Evolutionary conservation across 1,284 basidiomycete species (phyloP).

Genomic region (Fistulinella cinereoalba): DNA sequence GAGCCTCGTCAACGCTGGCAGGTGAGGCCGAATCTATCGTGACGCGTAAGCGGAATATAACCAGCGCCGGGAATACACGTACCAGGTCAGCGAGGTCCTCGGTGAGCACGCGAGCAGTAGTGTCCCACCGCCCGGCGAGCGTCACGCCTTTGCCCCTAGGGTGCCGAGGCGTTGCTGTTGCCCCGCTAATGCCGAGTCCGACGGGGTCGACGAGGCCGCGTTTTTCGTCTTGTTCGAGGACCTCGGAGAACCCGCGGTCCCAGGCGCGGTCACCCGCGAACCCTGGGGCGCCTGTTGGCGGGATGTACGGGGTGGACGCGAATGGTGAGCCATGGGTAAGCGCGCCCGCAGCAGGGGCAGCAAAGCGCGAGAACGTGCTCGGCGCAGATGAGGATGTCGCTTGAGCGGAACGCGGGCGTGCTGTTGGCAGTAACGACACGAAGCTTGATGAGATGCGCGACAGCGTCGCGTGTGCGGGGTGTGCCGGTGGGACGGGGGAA

Average conservation of each 20-base stretch:
- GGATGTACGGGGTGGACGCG: conserved; percentile 52
- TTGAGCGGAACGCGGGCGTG: conserved; percentile 11
- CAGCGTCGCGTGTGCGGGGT: conserved; percentile 23
- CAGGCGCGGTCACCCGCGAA: conserved; percentile 60
- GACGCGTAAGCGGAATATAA: not conserved
- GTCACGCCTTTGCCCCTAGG: conserved; percentile 37
- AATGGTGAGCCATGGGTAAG: conserved; percentile 57
- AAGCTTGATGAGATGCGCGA: conserved; percentile 30
- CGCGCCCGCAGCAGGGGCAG: not conserved
- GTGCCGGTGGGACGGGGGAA: conserved; percentile 1
- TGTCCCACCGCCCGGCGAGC: conserved; percentile 51
- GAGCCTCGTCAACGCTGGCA: conserved; percentile 82
- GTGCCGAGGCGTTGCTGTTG: conserved; percentile 9
- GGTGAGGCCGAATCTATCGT: conserved; percentile 60
- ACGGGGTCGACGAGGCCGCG: conserved; percentile 16
- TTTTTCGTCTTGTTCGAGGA: conserved; percentile 32
- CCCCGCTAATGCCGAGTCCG: conserved; percentile 14
- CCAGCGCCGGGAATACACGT: conserved; percentile 17
- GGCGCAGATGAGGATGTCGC: no score
- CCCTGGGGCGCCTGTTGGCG: conserved; percentile 77
- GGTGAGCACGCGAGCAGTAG: conserved; percentile 56
- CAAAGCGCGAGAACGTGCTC: not conserved
- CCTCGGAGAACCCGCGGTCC: conserved; percentile 52
- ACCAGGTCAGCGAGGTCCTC: conserved; percentile 59
- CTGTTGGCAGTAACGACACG: conserved; percentile 27